phyloP scores from a whole-genome alignment of 1,284 basidiomycete species.

The Chalciporus sp. region DNA sequence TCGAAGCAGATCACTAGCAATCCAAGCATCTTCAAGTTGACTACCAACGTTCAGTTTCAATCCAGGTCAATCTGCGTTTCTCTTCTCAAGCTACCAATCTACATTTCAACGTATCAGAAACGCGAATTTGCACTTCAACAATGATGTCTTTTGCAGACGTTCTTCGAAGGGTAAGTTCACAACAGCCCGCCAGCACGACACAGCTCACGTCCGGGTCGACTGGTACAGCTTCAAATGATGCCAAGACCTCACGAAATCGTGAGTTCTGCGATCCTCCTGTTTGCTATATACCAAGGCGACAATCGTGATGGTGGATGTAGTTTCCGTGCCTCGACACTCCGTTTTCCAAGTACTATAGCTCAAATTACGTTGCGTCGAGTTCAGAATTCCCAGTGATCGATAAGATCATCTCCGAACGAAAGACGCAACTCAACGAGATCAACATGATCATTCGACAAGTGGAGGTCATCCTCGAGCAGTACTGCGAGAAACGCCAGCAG shows the following conservation, averaged over 20 bases:
- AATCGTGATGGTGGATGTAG: background rate
- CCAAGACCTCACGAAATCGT: slow-evolving; percentile 15
- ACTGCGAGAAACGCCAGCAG: slow-evolving; percentile 18
- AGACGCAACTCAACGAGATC: slow-evolving; percentile 23
- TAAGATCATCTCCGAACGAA: slow-evolving; percentile 18
- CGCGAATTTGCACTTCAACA: too few relatives aligned
- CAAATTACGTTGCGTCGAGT: slow-evolving; percentile 20
- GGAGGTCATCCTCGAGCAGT: slow-evolving; percentile 13
- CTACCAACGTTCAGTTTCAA: too few relatives aligned
- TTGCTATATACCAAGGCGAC: background rate
- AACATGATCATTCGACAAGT: slow-evolving; percentile 20
- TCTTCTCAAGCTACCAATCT: too few relatives aligned
- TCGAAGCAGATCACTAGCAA: too few relatives aligned
- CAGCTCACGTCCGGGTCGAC: background rate
- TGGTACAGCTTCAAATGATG: slow-evolving; percentile 7
- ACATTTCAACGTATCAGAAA: too few relatives aligned
- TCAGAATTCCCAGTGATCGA: slow-evolving; percentile 15
- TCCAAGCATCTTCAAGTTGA: too few relatives aligned
- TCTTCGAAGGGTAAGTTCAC: background rate
- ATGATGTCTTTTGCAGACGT: background rate
- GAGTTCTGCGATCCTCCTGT: background rate
- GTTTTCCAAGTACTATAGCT: slow-evolving; percentile 20
- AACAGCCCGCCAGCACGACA: background rate
- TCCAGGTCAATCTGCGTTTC: too few relatives aligned
- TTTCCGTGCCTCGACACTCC: slow-evolving; percentile 16